A percentile compares a stretch with the other conserved stretches of the same genome.
These are phyloP conservation scores for Curvularia spicifera DNA, from an alignment of 2,329 filamentous ascomycete species.

Conservation along the genomic window DNA sequence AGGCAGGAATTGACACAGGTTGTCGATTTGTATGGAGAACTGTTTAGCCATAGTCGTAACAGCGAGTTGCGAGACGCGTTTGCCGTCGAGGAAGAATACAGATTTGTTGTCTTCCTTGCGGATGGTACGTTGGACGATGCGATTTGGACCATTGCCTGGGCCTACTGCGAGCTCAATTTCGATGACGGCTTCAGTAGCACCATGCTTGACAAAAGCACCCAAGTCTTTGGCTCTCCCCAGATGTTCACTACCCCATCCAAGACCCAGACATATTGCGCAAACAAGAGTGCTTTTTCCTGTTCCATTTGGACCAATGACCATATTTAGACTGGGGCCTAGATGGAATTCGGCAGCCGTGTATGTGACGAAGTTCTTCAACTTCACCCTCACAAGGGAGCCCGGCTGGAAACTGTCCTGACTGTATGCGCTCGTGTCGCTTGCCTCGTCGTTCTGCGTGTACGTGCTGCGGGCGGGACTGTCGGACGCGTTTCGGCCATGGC, in stretches of 20 bases:
- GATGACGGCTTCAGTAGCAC: constrained; percentile 75
- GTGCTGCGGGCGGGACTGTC: constrained; percentile 10
- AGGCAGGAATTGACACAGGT: constrained; percentile 94
- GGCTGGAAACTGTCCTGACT: constrained; percentile 56
- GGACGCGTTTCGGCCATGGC: constrained; percentile 41
- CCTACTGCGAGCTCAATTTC: constrained; percentile 86
- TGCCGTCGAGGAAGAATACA: constrained; percentile 78
- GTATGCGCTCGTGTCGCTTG: constrained; percentile 9
- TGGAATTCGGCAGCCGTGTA: constrained; percentile 92
- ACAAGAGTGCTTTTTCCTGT: constrained; percentile 98
- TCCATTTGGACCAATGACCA: constrained; percentile 98
- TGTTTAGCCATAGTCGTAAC: constrained; percentile 71
- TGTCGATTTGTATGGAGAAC: constrained; percentile 94
- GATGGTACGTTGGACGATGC: constrained; percentile 76
- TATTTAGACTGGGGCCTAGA: constrained; percentile 91
- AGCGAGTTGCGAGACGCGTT: constrained; percentile 64
- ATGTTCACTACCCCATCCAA: constrained; percentile 76
- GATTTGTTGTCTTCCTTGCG: constrained; percentile 81
- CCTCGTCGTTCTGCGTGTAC: constrained; percentile 12
- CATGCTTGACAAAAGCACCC: constrained; percentile 93
- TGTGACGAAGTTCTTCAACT: constrained; percentile 88
- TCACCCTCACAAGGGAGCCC: constrained; percentile 87
- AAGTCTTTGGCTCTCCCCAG: constrained; percentile 85
- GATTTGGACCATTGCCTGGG: constrained; percentile 65
- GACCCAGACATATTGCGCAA: constrained; percentile 91